Conservation (phyloP, 139 green algal species). For the Pycnococcus provasolii region DNA sequence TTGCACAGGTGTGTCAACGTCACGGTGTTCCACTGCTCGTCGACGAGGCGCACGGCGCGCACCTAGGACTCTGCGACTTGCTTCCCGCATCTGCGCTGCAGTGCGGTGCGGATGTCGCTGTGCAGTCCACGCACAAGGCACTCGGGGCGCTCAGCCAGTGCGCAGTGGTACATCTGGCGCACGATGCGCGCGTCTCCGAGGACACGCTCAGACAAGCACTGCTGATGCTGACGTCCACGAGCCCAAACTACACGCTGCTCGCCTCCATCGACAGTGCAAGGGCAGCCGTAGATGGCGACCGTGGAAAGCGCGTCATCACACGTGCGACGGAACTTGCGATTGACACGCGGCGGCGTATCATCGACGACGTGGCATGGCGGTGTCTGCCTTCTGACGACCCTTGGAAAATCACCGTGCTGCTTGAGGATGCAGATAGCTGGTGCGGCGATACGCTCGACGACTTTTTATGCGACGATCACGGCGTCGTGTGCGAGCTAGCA, state of each 20-base stretch:
- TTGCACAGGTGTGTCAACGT: slow-evolving; percentile 49
- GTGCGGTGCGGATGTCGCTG: slow-evolving; percentile 61
- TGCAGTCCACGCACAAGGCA: slow-evolving; percentile 92
- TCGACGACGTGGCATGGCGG: slow-evolving; percentile 42
- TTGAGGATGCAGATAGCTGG: too few relatives aligned
- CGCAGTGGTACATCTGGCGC: slow-evolving; percentile 72
- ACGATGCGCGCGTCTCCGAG: slow-evolving; percentile 7
- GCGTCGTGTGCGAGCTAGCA: slow-evolving; percentile 67
- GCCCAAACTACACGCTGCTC: slow-evolving; percentile 82
- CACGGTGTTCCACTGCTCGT: slow-evolving; percentile 61
- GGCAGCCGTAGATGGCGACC: slow-evolving; percentile 12
- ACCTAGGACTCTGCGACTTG: slow-evolving; percentile 50
- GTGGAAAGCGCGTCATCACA: neutral
- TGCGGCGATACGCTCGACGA: slow-evolving; percentile 17
- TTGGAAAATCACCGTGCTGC: too few relatives aligned
- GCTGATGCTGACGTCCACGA: slow-evolving; percentile 51
- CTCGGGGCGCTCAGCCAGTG: slow-evolving; percentile 73
- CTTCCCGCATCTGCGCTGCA: slow-evolving; percentile 40
- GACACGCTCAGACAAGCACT: slow-evolving; percentile 14
- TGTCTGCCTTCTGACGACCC: slow-evolving; percentile 41
- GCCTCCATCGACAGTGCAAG: slow-evolving; percentile 76
- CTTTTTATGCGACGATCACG: slow-evolving; percentile 40
- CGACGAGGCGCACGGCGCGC: slow-evolving; percentile 81
- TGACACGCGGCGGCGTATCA: slow-evolving; percentile 62
- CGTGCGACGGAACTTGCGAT: slow-evolving; percentile 6